Conservation (phyloP, 192 early-diverging fungal genomes). For the Coemansia sp. region DNA sequence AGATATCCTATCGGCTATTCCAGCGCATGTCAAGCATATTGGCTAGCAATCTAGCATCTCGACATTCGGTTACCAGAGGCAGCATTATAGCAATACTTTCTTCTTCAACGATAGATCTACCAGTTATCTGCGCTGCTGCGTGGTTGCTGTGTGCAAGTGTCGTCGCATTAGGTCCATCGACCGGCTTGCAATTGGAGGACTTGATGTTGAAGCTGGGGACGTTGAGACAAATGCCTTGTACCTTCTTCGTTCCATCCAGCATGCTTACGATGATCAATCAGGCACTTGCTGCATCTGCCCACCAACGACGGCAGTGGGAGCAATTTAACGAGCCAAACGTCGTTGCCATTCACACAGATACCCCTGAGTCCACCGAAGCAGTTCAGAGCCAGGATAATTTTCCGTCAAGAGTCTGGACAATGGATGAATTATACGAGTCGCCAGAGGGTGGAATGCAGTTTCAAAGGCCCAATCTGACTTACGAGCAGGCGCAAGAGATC, state of each 20-base stretch:
- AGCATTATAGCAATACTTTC: slow-evolving; percentile 29
- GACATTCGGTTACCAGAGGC: slow-evolving; percentile 1
- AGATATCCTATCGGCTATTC: slow-evolving; percentile 19
- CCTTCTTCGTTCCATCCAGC: not conserved
- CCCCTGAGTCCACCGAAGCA: not conserved
- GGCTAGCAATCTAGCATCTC: slow-evolving; percentile 13
- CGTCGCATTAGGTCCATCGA: slow-evolving; percentile 24
- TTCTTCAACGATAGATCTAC: slow-evolving; percentile 27
- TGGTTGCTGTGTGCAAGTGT: slow-evolving; percentile 31
- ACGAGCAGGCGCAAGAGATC: not conserved
- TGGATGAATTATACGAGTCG: not conserved
- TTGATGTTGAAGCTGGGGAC: not conserved
- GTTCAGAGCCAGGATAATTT: not conserved
- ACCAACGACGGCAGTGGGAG: not conserved
- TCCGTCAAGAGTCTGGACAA: not conserved
- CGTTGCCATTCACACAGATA: not conserved
- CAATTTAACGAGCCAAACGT: not conserved
- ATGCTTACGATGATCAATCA: not conserved
- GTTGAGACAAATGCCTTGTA: not conserved
- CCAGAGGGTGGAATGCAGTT: not conserved
- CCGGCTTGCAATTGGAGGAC: not conserved
- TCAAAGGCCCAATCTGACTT: not conserved
- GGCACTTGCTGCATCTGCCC: not conserved
- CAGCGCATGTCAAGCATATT: not conserved
- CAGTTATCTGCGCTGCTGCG: slow-evolving; percentile 26